Evolutionary conservation across 257 asterid genomes (phyloP).

Genomic region (Dorcoceras hygrometricum): DNA sequence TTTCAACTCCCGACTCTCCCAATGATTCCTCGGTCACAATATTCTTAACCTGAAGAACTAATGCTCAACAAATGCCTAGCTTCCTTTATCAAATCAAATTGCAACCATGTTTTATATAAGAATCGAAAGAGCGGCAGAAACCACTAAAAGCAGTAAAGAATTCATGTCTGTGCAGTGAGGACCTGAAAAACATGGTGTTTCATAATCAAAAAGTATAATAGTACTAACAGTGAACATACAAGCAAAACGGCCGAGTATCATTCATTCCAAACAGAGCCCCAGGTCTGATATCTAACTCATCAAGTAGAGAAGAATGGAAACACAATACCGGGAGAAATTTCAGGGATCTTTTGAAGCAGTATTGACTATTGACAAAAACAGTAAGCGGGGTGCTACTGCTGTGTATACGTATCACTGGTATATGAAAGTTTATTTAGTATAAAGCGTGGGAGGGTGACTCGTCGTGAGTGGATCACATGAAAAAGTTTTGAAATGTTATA

Average conservation of each 20-base stretch:
- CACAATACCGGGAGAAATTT: background rate
- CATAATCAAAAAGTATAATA: slow-evolving; percentile 10
- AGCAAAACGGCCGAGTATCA: background rate
- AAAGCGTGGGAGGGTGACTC: background rate
- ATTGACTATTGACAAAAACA: background rate
- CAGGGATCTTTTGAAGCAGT: background rate
- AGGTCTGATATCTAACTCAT: background rate
- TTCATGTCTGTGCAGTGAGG: slow-evolving; percentile 13
- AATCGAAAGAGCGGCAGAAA: slow-evolving; percentile 32
- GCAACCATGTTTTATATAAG: slow-evolving; percentile 31
- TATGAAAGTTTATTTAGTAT: background rate
- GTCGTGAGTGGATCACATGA: background rate
- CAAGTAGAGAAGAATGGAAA: background rate
- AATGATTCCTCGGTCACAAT: slow-evolving; percentile 3
- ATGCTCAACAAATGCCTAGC: slow-evolving; percentile 24
- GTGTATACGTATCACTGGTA: background rate
- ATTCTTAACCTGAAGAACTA: background rate
- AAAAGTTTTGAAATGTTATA: background rate
- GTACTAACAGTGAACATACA: background rate
- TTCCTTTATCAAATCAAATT: slow-evolving; percentile 20
- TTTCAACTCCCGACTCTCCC: slow-evolving; percentile 3
- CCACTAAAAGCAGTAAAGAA: slow-evolving; percentile 28
- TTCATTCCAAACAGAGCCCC: background rate
- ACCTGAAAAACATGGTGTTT: slow-evolving; percentile 34
- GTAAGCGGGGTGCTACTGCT: background rate